Evolutionary conservation across 495 filamentous ascomycete genomes (phyloP).

Genomic region (Letharia lupina): DNA sequence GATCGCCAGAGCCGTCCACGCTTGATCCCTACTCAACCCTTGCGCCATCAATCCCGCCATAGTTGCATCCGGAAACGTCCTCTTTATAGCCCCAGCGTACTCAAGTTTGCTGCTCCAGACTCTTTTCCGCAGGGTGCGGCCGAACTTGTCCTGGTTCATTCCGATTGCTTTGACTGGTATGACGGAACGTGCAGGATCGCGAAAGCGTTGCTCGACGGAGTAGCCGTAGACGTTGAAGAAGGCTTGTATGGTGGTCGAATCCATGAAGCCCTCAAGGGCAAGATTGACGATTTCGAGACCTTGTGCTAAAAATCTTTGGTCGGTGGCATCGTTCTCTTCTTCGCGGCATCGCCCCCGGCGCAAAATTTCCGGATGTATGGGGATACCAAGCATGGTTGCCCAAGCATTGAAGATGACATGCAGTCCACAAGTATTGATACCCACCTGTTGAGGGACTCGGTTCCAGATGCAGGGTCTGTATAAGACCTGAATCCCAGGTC

Average conservation of each 20-base stretch:
- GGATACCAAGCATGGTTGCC: neutral
- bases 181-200: neutral
- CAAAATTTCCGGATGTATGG: neutral
- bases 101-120: neutral
- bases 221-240: conserved; percentile 14
- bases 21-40: neutral
- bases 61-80: neutral
- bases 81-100: neutral
- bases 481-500: neutral
- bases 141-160: neutral
- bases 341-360: neutral
- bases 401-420: neutral
- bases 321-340: neutral
- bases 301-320: neutral
- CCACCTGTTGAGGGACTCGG: neutral
- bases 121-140: neutral
- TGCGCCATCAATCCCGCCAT: neutral
- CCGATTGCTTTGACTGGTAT: neutral
- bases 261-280: conserved; percentile 17
- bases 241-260: conserved; percentile 15
- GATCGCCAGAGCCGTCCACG: neutral
- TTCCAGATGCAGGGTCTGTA: no score
- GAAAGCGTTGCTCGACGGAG: conserved; percentile 10
- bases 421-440: neutral
- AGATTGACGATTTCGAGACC: conserved; percentile 17